A percentile compares a stretch with the other conserved stretches of the same genome.
These are phyloP conservation scores for Ascochyta lentis DNA, from an alignment of 2,329 filamentous ascomycete species.

Conservation along the genomic window DNA sequence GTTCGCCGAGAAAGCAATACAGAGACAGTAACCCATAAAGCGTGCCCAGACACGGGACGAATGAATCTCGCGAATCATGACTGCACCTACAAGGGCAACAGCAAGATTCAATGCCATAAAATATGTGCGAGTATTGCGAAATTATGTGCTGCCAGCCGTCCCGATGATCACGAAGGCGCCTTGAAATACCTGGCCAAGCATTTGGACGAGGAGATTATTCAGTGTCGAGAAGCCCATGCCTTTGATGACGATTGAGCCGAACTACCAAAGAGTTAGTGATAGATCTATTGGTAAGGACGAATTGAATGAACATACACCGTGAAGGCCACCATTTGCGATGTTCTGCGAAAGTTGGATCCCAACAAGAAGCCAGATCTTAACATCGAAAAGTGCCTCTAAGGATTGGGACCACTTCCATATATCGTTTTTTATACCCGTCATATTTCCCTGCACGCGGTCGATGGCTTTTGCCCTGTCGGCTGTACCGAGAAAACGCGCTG, in stretches of 20 bases:
- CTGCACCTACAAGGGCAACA: slow-evolving; percentile 32
- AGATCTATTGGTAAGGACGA: neutral
- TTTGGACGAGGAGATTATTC: slow-evolving; percentile 30
- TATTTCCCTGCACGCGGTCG: slow-evolving; percentile 51
- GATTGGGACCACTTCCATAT: slow-evolving; percentile 54
- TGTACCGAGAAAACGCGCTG: slow-evolving; percentile 19
- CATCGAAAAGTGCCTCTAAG: slow-evolving; percentile 53
- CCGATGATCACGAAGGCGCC: slow-evolving; percentile 23
- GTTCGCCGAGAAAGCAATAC: slow-evolving; percentile 51
- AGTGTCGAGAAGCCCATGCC: slow-evolving; percentile 47
- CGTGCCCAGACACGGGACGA: slow-evolving; percentile 13
- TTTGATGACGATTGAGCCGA: slow-evolving; percentile 30
- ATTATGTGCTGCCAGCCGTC: slow-evolving; percentile 21
- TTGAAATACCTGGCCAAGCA: slow-evolving; percentile 25
- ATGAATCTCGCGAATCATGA: slow-evolving; percentile 32
- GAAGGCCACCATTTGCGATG: slow-evolving; percentile 35
- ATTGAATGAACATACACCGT: slow-evolving; percentile 24
- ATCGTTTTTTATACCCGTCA: slow-evolving; percentile 58
- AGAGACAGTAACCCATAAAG: slow-evolving; percentile 40
- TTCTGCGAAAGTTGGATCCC: slow-evolving; percentile 40
- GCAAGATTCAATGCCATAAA: slow-evolving; percentile 23
- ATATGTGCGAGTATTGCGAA: slow-evolving; percentile 19
- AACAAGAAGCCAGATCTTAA: slow-evolving; percentile 46
- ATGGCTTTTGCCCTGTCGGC: slow-evolving; percentile 32
- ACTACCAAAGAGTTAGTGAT: slow-evolving; percentile 18